These are phyloP conservation scores for Candida loeiensis DNA, from an alignment of 805 yeast genomes.

Conservation along the genomic window DNA sequence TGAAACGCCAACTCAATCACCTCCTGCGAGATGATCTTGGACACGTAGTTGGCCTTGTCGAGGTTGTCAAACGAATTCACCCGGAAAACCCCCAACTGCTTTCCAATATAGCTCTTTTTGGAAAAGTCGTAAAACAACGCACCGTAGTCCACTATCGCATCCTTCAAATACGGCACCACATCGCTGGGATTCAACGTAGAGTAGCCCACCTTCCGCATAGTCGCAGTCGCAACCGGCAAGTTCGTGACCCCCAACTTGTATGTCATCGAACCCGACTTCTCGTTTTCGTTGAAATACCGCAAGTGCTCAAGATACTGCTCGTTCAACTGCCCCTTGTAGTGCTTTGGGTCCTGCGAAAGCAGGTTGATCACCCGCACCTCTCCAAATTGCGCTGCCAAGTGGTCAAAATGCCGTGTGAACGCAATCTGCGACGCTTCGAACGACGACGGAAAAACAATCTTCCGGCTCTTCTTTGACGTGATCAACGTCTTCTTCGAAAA, in stretches of 20 bases:
- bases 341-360: conserved; percentile 37
- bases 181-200: conserved; percentile 29
- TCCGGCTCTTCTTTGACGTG: conserved; percentile 33
- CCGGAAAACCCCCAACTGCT: conserved; percentile 50
- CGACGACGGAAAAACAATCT: conserved; percentile 46
- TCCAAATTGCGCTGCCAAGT: conserved; percentile 44
- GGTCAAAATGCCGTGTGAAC: conserved; percentile 48
- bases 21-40: conserved; percentile 46
- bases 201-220: conserved; percentile 35
- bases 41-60: conserved; percentile 47
- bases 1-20: conserved; percentile 46
- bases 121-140: conserved; percentile 42
- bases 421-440: conserved; percentile 54
- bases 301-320: conserved; percentile 34
- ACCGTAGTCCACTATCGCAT: conserved; percentile 42
- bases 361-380: conserved; percentile 50
- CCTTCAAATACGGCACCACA: conserved; percentile 25
- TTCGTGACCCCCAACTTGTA: conserved; percentile 23
- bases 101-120: conserved; percentile 36
- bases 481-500: conserved; percentile 33
- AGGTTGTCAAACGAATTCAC: conserved; percentile 49
- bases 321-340: conserved; percentile 47
- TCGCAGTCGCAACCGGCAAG: conserved; percentile 30
- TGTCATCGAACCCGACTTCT: conserved; percentile 1
- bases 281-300: conserved; percentile 29